Percentiles rank a stretch among this genome's conserved stretches.
phyloP scores from a whole-genome alignment of 345 rosid species.

The Carallia pectinifolia region DNA sequence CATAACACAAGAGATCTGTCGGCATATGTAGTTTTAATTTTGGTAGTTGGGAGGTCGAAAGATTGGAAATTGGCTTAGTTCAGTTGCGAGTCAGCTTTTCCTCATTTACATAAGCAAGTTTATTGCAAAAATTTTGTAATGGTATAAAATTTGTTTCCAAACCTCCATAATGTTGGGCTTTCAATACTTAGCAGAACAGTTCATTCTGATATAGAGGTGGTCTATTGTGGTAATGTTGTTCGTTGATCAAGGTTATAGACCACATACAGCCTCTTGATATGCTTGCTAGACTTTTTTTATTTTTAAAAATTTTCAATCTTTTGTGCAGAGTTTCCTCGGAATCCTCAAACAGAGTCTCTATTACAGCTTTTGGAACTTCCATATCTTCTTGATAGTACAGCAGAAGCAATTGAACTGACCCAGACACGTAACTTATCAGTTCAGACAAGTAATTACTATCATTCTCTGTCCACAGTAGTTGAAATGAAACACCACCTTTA shows the following conservation, averaged over 20 bases:
- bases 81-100: too few species aligned
- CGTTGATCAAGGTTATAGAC: too few species aligned
- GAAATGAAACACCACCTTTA: not conserved
- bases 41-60: too few species aligned
- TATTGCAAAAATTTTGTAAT: not conserved
- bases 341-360: slow-evolving; percentile 73
- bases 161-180: not conserved
- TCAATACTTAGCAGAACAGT: not conserved
- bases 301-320: too few species aligned
- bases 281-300: not conserved
- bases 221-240: too few species aligned
- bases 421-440: slow-evolving; percentile 26
- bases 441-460: slow-evolving; percentile 40
- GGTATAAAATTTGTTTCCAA: not conserved
- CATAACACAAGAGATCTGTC: too few species aligned
- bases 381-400: slow-evolving; percentile 60
- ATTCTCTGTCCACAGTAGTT: not conserved
- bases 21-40: too few species aligned
- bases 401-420: slow-evolving; percentile 37
- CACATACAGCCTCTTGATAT: not conserved
- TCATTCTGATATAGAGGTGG: not conserved
- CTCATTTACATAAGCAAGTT: too few species aligned
- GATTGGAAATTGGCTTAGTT: too few species aligned
- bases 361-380: slow-evolving; percentile 81
- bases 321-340: slow-evolving; percentile 50